Conservation (phyloP, 2,329 filamentous ascomycete genomes). For the Xylariales sp. region DNA sequence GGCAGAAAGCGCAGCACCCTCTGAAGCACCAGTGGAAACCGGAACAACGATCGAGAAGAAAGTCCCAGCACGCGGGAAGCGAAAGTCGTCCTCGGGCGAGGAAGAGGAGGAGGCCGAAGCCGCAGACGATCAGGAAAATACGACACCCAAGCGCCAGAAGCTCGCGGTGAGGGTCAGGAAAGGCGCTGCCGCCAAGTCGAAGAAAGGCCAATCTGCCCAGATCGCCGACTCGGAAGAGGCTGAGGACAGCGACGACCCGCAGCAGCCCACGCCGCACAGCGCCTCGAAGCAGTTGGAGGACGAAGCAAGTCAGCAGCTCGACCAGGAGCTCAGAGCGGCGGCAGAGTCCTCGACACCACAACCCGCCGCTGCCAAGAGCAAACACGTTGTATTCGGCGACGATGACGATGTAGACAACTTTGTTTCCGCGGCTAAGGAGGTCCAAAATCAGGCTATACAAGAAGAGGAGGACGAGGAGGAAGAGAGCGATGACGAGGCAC, state of each 20-base stretch:
- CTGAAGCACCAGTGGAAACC: not conserved
- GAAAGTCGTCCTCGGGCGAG: not conserved
- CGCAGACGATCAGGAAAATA: not conserved
- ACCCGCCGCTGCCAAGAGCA: conserved; percentile 18
- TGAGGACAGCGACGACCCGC: conserved; percentile 8
- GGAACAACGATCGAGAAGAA: not conserved
- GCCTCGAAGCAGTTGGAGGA: conserved; percentile 25
- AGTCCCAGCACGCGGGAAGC: not conserved
- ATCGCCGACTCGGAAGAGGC: conserved; percentile 19
- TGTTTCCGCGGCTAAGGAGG: conserved; percentile 18
- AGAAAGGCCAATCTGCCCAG: conserved; percentile 11
- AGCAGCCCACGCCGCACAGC: conserved; percentile 15
- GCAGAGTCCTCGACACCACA: too few species aligned
- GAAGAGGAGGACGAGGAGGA: conserved; percentile 19
- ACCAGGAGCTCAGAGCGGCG: conserved; percentile 10
- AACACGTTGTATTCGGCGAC: conserved; percentile 25
- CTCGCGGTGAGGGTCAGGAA: conserved; percentile 18
- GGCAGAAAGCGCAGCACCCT: not conserved
- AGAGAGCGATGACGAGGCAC: conserved; percentile 48
- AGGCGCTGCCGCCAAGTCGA: conserved; percentile 9
- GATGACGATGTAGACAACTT: conserved; percentile 27
- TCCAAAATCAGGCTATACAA: not conserved
- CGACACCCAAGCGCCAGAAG: conserved; percentile 11
- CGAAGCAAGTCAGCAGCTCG: conserved; percentile 22
- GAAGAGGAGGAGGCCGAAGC: conserved; percentile 1